Percentiles rank a stretch among this genome's conserved stretches.
phyloP scores from a whole-genome alignment of 2,329 filamentous ascomycete species.

The Fusarium pilosicola region DNA sequence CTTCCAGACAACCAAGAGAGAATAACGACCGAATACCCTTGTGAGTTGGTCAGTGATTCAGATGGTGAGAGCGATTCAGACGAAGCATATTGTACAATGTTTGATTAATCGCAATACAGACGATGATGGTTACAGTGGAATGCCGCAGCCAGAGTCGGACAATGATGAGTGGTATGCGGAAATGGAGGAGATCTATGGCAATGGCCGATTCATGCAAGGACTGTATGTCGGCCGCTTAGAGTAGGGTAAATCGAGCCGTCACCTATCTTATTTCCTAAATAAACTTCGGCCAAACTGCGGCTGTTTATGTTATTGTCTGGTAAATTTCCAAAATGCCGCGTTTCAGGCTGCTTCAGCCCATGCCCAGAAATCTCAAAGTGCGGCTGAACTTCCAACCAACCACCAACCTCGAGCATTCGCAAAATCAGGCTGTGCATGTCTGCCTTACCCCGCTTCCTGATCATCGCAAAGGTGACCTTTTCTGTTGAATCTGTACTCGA shows the following conservation, averaged over 20 bases:
- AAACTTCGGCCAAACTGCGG: accelerated
- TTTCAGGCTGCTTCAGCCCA: background rate
- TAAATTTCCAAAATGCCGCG: too few species aligned
- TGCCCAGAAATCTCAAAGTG: background rate
- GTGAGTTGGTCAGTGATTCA: background rate
- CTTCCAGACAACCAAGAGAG: background rate
- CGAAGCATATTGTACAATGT: background rate
- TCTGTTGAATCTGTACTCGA: accelerated
- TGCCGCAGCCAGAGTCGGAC: background rate
- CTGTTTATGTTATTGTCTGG: too few species aligned
- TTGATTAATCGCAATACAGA: background rate
- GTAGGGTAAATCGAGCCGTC: background rate
- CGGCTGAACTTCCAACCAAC: background rate
- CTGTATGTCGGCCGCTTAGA: background rate
- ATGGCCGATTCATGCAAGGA: background rate
- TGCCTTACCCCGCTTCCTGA: background rate
- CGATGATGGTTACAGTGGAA: too few species aligned
- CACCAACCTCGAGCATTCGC: background rate
- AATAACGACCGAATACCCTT: background rate
- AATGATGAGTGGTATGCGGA: background rate
- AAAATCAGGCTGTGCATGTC: background rate
- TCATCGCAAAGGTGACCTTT: background rate
- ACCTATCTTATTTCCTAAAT: background rate
- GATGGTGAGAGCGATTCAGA: background rate
- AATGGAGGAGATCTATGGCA: background rate